Base-by-base conservation (phyloP, 768 basidiomycete species). In the Trametes punicea region DNA sequence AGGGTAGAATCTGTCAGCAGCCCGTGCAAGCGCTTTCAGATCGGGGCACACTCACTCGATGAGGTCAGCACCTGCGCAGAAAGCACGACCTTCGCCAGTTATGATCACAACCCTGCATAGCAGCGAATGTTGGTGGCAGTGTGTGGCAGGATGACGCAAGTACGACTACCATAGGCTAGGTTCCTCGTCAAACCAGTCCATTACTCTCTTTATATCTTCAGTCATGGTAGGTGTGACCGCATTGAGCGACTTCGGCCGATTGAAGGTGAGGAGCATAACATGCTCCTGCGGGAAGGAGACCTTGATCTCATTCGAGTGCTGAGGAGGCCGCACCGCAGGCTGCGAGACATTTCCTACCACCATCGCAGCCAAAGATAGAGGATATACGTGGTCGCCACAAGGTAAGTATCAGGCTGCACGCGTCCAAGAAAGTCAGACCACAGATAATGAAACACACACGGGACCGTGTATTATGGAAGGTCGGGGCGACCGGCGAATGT, bases 31-130 rank as follows among this genome's bases (percentile, higher is more conserved):
- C 13, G n/a, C n/a, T 36, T 15, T 36, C 13, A n/a, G 7, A n/a
- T 13, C 10, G 4, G 7, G 6, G 4, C 31, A 23, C 4, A 76
- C 83, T 55, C 66, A 88, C 87, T 79, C 80, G 71, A 84, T 83
- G 46, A 92, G 75, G 69, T 92, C 90, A 34, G 87, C 87, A 15
- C 90, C 90, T 15, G 88, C 88, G 62, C 88, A 90, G 70, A 93
- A 93, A 1, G 78, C 65, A 40, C 82, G 80, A 10, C 89, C 89
- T 57, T 79, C 76, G 21, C 89, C 90, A 45, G 89, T 91, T 45
- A 92, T 67, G 62, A 93, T 76, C 33, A 77, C 80, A 9, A 87
- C 86, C 90, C 89, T 91, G 65, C 13, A 9, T 18, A 3, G 26
- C 9, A 23, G 20, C 21, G 21, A 39, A 36, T 36, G 13, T 21